Base-by-base conservation (phyloP, 2,329 filamentous ascomycete genomes). In the Drechslerella stenobrocha region DNA sequence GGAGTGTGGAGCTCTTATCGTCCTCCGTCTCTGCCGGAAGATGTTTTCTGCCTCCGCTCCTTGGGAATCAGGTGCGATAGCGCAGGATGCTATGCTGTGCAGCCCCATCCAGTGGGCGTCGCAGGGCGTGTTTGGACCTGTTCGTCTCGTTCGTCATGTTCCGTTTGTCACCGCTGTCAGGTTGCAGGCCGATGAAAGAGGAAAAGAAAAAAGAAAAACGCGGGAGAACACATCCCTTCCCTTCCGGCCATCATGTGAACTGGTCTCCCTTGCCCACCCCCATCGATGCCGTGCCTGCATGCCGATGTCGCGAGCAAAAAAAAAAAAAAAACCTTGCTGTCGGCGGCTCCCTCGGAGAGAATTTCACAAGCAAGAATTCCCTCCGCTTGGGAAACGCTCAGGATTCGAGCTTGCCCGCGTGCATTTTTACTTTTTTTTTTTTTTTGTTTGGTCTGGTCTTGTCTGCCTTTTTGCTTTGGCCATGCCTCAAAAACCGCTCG, bases 131-230 rank as follows among this genome's bases (percentile, higher is more conserved):
- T 65, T 65, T 65, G 52, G 52, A 37, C 46, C 50, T 55, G 28
- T 30, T 30, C 28, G 28, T 30, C 11, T 32, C 48, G 50, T 26
- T 47, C 35, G 26, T 34, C 34, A 56, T 53, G 28, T 52, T 57
- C 60, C 60, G 60, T 66, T 66, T 66, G 60, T 66, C 60, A 28
- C 44, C 52, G 55, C 63, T 55, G 63, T 67, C 63, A 67, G 55
- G 55, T 30, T 60, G 63, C 63, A 67, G 53, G 18, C 47, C 24
- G n/a, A 30, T 8, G 47, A 57, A 52, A 52, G 51, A 40, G 18
- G 37, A 28, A 52, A n/a, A n/a, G n/a, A 30, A n/a, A 52, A 57
- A 52, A 52, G 51, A 40, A 23, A 46, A 28, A 52, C 34, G n/a
- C 37, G 58, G 44, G 42, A 52, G 34, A 35, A 52, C 20, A 50